Evolutionary conservation across 768 basidiomycete genomes (phyloP).

Genomic region (Russula emetica): DNA sequence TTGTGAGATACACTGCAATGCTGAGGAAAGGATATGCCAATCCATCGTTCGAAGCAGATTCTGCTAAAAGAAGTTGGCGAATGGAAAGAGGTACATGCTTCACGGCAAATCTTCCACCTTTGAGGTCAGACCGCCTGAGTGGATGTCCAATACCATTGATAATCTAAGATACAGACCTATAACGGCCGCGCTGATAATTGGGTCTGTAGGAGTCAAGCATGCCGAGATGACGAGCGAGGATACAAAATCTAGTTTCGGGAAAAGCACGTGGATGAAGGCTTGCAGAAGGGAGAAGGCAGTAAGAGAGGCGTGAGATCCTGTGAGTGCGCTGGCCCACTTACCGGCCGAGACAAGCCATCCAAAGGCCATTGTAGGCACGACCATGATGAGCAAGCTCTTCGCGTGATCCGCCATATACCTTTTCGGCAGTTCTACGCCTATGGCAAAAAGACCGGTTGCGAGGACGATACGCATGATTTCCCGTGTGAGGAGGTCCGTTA

Average conservation of each 20-base stretch:
- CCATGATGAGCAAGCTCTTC: conserved; percentile 61
- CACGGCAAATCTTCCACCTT: conserved; percentile 67
- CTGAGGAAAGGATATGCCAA: conserved; percentile 90
- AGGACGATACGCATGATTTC: conserved; percentile 88
- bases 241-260: conserved; percentile 66
- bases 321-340: conserved; percentile 30
- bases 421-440: conserved; percentile 88
- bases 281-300: neutral
- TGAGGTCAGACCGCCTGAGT: neutral
- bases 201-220: conserved; percentile 91
- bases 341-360: conserved; percentile 78
- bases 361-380: conserved; percentile 80
- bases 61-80: conserved; percentile 76
- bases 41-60: conserved; percentile 94
- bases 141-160: neutral
- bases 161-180: conserved; percentile 45
- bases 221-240: conserved; percentile 84
- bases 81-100: conserved; percentile 71
- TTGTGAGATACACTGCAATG: conserved; percentile 78
- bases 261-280: conserved; percentile 66
- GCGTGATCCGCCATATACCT: conserved; percentile 80
- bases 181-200: conserved; percentile 83
- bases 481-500: conserved; percentile 62
- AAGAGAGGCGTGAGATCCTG: neutral
- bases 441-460: conserved; percentile 88